A percentile compares a stretch with the other conserved stretches of the same genome.
phyloP scores from a whole-genome alignment of 2,329 filamentous ascomycete genomes.

The Hymenoscyphus scutula region DNA sequence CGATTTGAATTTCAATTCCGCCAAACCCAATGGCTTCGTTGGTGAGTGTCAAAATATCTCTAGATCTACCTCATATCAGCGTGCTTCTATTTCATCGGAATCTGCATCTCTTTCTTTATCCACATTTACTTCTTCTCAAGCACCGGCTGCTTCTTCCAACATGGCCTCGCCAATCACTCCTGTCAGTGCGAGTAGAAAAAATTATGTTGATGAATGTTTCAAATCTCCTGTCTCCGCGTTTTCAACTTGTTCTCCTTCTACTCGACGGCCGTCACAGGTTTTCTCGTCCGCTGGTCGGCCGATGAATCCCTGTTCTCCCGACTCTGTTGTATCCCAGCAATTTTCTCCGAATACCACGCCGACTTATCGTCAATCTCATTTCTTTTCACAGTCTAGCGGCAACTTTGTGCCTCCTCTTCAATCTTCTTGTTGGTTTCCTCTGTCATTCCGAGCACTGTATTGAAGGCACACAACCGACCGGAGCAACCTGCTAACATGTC shows the following conservation, averaged over 20 bases:
- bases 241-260: constrained; percentile 34
- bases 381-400: constrained; percentile 53
- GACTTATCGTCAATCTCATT: constrained; percentile 41
- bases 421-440: constrained; percentile 53
- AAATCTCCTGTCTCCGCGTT: constrained; percentile 39
- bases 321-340: constrained; percentile 25
- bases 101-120: constrained; percentile 31
- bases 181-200: constrained; percentile 23
- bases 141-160: constrained; percentile 19
- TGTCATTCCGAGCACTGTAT: constrained; percentile 31
- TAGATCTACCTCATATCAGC: constrained; percentile 36
- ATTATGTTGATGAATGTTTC: constrained; percentile 32
- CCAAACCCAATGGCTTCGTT: constrained; percentile 44
- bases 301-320: constrained; percentile 26
- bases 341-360: constrained; percentile 23
- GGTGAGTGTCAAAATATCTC: constrained; percentile 43
- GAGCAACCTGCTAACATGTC: constrained; percentile 27
- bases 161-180: constrained; percentile 33
- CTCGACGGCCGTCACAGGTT: constrained; percentile 29
- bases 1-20: constrained; percentile 38
- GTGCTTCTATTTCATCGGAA: constrained; percentile 29
- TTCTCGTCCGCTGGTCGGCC: constrained; percentile 26
- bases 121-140: constrained; percentile 29
- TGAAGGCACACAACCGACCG: constrained; percentile 7
- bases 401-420: constrained; percentile 52